Percentiles rank a stretch among this genome's conserved stretches.
phyloP scores from a whole-genome alignment of 192 early-diverging fungal genomes.

The Phycomyces nitens region DNA sequence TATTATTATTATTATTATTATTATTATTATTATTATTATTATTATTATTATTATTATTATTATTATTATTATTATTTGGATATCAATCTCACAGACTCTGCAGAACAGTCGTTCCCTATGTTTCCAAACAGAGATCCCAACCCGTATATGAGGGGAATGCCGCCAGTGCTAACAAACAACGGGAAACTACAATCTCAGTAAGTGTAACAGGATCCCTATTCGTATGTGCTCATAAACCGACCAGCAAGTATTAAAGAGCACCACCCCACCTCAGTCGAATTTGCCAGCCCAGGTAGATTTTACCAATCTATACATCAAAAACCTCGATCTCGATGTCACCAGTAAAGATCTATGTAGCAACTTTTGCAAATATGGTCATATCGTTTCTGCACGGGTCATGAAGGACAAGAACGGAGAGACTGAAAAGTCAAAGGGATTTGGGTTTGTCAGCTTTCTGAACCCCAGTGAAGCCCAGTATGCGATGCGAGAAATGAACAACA shows the following conservation, averaged over 20 bases:
- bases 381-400: constrained; percentile 90
- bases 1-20: too few species aligned
- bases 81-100: too few species aligned
- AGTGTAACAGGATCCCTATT: too few species aligned
- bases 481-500: constrained; percentile 85
- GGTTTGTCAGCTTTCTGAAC: constrained; percentile 90
- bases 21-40: too few species aligned
- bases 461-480: constrained; percentile 91
- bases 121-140: background rate
- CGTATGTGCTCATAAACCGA: too few species aligned
- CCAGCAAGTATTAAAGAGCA: too few species aligned
- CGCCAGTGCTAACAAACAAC: too few species aligned
- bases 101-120: constrained; percentile 7
- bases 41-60: too few species aligned
- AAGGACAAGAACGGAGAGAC: constrained; percentile 54
- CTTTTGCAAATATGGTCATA: constrained; percentile 83
- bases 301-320: constrained; percentile 96
- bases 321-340: constrained; percentile 87
- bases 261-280: too few species aligned
- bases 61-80: too few species aligned
- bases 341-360: constrained; percentile 91
- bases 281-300: constrained; percentile 28
- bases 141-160: too few species aligned
- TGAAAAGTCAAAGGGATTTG: constrained; percentile 79
- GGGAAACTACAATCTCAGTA: too few species aligned